Evolutionary conservation across 352 stramenopile species (phyloP), one percentile per base, ranked within the genome.

Genomic region (Phytopythium cucurbitacearum): DNA sequence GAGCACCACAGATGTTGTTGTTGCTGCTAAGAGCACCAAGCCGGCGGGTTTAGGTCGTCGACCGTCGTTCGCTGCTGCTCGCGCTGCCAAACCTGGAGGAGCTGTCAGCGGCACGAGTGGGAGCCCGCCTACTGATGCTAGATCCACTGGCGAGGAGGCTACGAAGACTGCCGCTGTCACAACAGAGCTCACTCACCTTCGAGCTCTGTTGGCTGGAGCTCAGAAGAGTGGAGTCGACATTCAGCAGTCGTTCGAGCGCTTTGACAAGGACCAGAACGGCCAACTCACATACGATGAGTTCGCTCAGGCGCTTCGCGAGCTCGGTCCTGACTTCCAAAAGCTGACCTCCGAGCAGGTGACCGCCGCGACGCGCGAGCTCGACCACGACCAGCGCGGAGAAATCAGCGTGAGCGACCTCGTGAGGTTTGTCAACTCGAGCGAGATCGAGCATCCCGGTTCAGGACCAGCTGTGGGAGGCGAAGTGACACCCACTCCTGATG

Each of bases 181-280:
- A 2, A 28, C 37, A 0, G 63, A 62, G 6, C 47, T 90, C 11
- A 44, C 52, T 7, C 73, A 77, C 21, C 59, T 94, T 1, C 78
- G 75, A 3, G 61, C 59, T 1, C 39, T 92, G 10, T 52, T 94
- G 2, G 32, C 60, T n/a, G 66, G 51, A 13, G 79, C 80, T 7
- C 58, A 76, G 44, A 58, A 63, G 11, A 64, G 66, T n/a, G 78
- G 68, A 1, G 74, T 91, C 34, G 53, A 73, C 34, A 52, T 91
- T 1, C 56, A 73, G 8, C 53, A 68, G 6, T 74, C 76, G 4
- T 91, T 96, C 45, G 59, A 64, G n/a, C 80, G 91, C 57, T 93
- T 95, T 48, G 85, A 96, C 62, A 84, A 77, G 51, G 69, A 88
- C 45, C 62, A 67, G 8, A 85, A 76, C 11, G 79, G 77, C 3